A percentile compares a stretch with the other conserved stretches of the same genome.
Evolutionary conservation across 148 eudicot species (phyloP).

Genomic region (Mesembryanthemum crystallinum): DNA sequence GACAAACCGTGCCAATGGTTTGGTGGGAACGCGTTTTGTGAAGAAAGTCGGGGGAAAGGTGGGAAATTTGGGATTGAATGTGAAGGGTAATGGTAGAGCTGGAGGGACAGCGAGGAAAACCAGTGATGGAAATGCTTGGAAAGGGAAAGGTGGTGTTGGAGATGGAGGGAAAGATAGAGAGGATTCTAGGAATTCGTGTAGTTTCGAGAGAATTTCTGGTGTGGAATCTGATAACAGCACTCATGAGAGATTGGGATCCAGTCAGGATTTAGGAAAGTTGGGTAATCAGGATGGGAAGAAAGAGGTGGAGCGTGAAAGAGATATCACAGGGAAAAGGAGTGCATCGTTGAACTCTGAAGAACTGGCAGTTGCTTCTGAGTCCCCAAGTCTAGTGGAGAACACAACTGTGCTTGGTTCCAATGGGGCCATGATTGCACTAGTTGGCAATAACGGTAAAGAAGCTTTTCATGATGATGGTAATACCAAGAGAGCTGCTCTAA

Average conservation of each 20-base stretch:
- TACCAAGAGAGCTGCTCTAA: constrained; percentile 22
- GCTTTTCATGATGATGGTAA: constrained; percentile 22
- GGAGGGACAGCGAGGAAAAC: constrained; percentile 36
- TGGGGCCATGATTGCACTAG: constrained; percentile 18
- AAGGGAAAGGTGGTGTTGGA: constrained; percentile 22
- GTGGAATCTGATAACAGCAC: constrained; percentile 32
- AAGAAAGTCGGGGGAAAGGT: constrained; percentile 41
- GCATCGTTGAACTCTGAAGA: constrained; percentile 15
- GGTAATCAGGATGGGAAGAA: constrained; percentile 22
- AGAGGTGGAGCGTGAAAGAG: constrained; percentile 20
- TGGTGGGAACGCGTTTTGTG: constrained; percentile 29
- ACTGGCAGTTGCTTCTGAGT: constrained; percentile 15
- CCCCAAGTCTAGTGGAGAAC: background rate
- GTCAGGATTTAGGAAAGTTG: constrained; percentile 16
- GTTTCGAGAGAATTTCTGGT: constrained; percentile 27
- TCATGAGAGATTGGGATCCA: constrained; percentile 34
- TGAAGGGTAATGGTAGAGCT: constrained; percentile 35
- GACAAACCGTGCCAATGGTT: constrained; percentile 31
- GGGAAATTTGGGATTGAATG: constrained; percentile 35
- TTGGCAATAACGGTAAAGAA: constrained; percentile 21
- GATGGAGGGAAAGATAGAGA: constrained; percentile 36
- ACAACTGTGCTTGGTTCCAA: background rate
- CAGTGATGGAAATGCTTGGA: constrained; percentile 32
- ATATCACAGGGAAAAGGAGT: constrained; percentile 16
- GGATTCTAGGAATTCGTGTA: constrained; percentile 23